Evolutionary conservation across 495 filamentous ascomycete species (phyloP), one percentile per base, ranked within the genome.

Genomic region (Hyphodiscus hymeniophilus): DNA sequence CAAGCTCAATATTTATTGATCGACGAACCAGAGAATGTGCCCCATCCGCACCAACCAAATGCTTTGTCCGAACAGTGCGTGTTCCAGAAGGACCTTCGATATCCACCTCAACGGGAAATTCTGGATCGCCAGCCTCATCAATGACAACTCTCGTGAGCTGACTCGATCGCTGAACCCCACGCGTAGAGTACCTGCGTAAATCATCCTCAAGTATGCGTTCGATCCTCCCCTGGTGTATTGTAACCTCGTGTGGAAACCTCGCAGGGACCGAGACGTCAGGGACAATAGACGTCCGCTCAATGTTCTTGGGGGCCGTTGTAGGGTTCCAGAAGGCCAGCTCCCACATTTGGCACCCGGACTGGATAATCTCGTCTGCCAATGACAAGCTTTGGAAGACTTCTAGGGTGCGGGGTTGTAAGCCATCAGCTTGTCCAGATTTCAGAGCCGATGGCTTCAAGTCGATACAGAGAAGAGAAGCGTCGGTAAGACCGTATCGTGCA

Each of bases 211-310:
- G 35, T 31, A 66, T 61, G 10, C 59, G 47, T 38, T 62, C 58
- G 24, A 66, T 57, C 0, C 60, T 48, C 0, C 60, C 63, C 35
- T 63, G 60, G 20, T 63, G 60, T 15, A 66, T 64, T 3, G 61
- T 63, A n/a, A 60, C 47, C 34, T 67, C 63, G 39, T 63, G 61
- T 11, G 34, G 66, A 40, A 59, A 75, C 13, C 73, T 59, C 15
- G 71, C 65, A 0, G 72, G 63, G 7, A 75, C 71, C 13, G 56
- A 54, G 2, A 76, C 70, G 48, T 73, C 69, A 0, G 61, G 59
- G 17, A 73, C 66, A 21, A 73, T 64, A 3, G 67, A 66, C 4
- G 62, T 63, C 15, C 62, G 48, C 28, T 55, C 58, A 35, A 69
- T 67, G 26, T 3, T n/a, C 12, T 21, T 26, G 3, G 52, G 7